Conservation (phyloP, 108 stramenopile genomes). For the Cyclostephanos tholiformis region DNA sequence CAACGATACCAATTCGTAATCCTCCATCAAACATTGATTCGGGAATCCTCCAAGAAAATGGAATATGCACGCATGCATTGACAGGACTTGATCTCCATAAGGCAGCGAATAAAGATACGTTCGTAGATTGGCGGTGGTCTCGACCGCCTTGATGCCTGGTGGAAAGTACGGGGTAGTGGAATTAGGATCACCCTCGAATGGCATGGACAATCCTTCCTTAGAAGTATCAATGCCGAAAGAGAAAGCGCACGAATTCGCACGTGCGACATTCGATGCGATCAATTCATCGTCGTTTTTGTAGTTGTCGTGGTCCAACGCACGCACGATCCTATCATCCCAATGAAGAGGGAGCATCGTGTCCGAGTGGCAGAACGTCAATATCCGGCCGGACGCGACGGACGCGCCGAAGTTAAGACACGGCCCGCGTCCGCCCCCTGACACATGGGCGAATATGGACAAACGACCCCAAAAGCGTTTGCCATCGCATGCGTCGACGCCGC, state of each 20-base stretch:
- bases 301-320: conserved; percentile 34
- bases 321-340: conserved; percentile 61
- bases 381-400: conserved; percentile 52
- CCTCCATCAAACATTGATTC: conserved; percentile 88
- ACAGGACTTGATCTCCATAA: conserved; percentile 86
- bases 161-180: conserved; percentile 26
- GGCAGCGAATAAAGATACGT: conserved; percentile 68
- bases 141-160: conserved; percentile 65
- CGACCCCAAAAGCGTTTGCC: conserved; percentile 43
- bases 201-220: conserved; percentile 48
- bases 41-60: conserved; percentile 83
- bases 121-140: conserved; percentile 63
- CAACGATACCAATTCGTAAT: conserved; percentile 80
- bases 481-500: neutral
- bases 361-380: conserved; percentile 80
- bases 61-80: conserved; percentile 72
- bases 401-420: conserved; percentile 83
- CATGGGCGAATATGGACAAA: conserved; percentile 42
- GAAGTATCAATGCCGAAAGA: conserved; percentile 73
- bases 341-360: conserved; percentile 62
- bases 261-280: conserved; percentile 6
- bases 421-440: conserved; percentile 75
- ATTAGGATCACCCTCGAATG: conserved; percentile 2
- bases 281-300: conserved; percentile 1
- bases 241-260: conserved; percentile 68